Evolutionary conservation across 768 basidiomycete genomes (phyloP).

Genomic region (Russula sp.): DNA sequence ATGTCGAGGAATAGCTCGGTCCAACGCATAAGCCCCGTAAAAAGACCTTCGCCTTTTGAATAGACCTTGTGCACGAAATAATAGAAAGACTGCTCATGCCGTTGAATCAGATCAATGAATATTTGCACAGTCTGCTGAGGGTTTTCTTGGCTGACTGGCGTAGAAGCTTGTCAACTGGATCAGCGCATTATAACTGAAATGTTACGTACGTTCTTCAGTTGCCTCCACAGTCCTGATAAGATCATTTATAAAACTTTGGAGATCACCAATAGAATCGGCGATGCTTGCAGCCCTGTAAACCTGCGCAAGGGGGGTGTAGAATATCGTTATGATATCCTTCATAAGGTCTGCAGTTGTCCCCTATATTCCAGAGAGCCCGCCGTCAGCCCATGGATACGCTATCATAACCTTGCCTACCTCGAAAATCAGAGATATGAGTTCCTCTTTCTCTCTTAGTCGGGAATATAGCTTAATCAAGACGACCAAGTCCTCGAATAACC

Average conservation of each 20-base stretch:
- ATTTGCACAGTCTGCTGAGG: constrained; percentile 82
- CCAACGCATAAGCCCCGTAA: constrained; percentile 93
- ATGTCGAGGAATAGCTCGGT: constrained; percentile 90
- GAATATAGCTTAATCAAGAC: constrained; percentile 74
- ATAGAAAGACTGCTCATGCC: constrained; percentile 96
- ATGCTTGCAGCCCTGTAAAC: constrained; percentile 98
- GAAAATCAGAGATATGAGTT: constrained; percentile 88
- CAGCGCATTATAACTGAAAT: background rate
- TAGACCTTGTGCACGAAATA: constrained; percentile 98
- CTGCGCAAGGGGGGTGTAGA: constrained; percentile 92
- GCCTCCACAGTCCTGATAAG: constrained; percentile 90
- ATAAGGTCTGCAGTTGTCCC: constrained; percentile 91
- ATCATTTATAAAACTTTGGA: constrained; percentile 93
- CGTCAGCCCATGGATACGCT: background rate
- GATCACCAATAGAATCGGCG: constrained; percentile 82
- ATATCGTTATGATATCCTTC: constrained; percentile 98
- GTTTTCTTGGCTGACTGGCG: constrained; percentile 71
- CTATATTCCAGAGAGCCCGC: constrained; percentile 34
- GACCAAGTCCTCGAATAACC: constrained; percentile 89
- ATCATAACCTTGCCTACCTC: constrained; percentile 51
- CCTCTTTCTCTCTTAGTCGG: constrained; percentile 79
- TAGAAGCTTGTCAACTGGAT: background rate
- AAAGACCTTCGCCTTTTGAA: constrained; percentile 89
- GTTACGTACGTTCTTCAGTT: constrained; percentile 74
- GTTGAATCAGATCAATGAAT: constrained; percentile 87